These are phyloP conservation scores for Ustilago vetiveriae DNA, from an alignment of 1,284 basidiomycete genomes.

Conservation along the genomic window DNA sequence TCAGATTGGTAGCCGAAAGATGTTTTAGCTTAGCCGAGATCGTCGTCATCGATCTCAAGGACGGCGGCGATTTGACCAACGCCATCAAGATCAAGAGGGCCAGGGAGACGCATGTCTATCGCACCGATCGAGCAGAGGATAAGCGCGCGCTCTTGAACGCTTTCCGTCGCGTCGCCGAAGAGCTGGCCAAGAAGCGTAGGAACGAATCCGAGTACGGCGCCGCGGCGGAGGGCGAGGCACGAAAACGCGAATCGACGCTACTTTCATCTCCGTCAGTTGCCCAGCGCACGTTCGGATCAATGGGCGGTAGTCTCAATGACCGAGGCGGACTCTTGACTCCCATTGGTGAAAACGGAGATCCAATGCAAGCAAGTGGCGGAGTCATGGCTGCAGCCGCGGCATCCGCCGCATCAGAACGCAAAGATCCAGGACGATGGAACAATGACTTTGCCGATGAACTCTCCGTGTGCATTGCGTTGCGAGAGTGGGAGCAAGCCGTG, in stretches of 20 bases:
- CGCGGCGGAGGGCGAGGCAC: slow-evolving; percentile 34
- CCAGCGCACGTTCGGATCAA: slow-evolving; percentile 8
- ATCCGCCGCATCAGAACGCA: slow-evolving; percentile 36
- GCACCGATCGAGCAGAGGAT: slow-evolving; percentile 81
- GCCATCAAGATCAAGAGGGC: slow-evolving; percentile 94
- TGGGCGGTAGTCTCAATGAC: not conserved
- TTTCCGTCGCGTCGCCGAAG: slow-evolving; percentile 90
- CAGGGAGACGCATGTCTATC: slow-evolving; percentile 92
- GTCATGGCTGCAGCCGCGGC: slow-evolving; percentile 46
- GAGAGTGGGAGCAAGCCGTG: slow-evolving; percentile 88
- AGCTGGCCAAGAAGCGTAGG: slow-evolving; percentile 83
- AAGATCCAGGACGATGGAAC: slow-evolving; percentile 75
- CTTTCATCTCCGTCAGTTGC: slow-evolving; percentile 22
- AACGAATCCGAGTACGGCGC: slow-evolving; percentile 78
- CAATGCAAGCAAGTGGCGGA: not conserved
- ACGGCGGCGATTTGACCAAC: slow-evolving; percentile 89
- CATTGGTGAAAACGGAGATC: slow-evolving; percentile 20
- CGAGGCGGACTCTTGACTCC: slow-evolving; percentile 20
- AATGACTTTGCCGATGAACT: slow-evolving; percentile 90
- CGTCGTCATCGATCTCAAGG: slow-evolving; percentile 92
- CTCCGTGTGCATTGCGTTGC: slow-evolving; percentile 86
- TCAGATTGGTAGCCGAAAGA: slow-evolving; percentile 82
- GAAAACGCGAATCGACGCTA: slow-evolving; percentile 44
- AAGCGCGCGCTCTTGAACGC: slow-evolving; percentile 86
- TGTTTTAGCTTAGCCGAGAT: slow-evolving; percentile 94